Base-by-base conservation (phyloP, 306 rosid genomes). In the Trifolium fragiferum region DNA sequence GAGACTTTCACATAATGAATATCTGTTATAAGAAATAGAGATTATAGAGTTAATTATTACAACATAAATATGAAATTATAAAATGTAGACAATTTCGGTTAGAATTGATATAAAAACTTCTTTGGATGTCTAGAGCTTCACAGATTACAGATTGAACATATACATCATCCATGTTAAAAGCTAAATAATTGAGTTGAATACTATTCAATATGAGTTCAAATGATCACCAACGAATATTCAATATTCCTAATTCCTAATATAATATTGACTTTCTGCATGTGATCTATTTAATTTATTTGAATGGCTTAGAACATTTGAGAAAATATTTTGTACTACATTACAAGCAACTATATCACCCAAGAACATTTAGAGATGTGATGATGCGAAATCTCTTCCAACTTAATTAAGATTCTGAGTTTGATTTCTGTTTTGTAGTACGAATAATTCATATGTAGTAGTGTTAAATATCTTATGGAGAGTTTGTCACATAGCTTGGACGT, bases 71-170 rank as follows among this genome's bases (percentile, higher is more conserved):
- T 18, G 58, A 51, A 18, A 51, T 8, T 8, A 43, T 10, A 10
- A 3, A 18, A 51, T 18, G 59, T 19, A 53, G 19, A 9, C 13
- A 9, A 8, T 55, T 55, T 55, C n/a, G 23, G 16, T 16, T 21
- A 21, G 16, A 57, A 10, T 21, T 51, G 58, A 47, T 3, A 57
- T 7, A 60, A 59, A 59, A 60, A 2, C 21, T 60, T 60, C 41
- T 60, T 60, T 60, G 41, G 6, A 60, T 6, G 12, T 60, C 66
- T 14, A 27, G 66, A 60, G 40, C 46, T 70, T 70, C 62, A 47
- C 62, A 11, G 27, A 57, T 21, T 57, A 57, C 15, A 57, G 16
- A 13, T 4, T 57, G 15, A 23, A 21, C 63, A 13, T 4, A 38
- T 32, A 65, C 13, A 16, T 51, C 20, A 53, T 51, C 20, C n/a